phyloP scores from a whole-genome alignment of 345 rosid species.

The Bretschneidera sinensis region DNA sequence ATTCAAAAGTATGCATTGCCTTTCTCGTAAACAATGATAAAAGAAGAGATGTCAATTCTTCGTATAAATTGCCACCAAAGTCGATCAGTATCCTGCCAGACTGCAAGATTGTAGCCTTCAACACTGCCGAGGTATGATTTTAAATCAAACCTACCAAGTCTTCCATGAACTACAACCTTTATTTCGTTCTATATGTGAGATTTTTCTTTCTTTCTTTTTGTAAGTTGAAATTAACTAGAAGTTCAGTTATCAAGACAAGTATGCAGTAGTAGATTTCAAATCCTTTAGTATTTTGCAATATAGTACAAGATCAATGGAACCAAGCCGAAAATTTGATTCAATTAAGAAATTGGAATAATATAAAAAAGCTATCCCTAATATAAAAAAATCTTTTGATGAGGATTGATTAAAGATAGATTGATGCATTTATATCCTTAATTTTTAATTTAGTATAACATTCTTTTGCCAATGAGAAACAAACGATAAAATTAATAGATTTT shows the following conservation, averaged over 20 bases:
- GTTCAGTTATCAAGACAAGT: too few species aligned
- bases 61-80: conserved; percentile 49
- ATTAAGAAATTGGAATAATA: conserved; percentile 44
- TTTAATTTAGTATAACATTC: too few species aligned
- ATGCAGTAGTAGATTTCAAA: too few species aligned
- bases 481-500: too few species aligned
- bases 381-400: too few species aligned
- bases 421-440: too few species aligned
- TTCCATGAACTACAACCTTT: not conserved
- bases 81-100: conserved; percentile 73
- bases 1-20: conserved; percentile 49
- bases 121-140: conserved; percentile 73
- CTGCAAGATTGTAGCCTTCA: conserved; percentile 63
- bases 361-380: conserved; percentile 45
- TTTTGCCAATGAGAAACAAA: too few species aligned
- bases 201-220: not conserved
- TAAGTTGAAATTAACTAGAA: too few species aligned
- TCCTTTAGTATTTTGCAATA: conserved; percentile 11
- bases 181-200: too few species aligned
- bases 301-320: conserved; percentile 41
- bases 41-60: conserved; percentile 24
- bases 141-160: too few species aligned
- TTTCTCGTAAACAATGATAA: conserved; percentile 55
- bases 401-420: too few species aligned
- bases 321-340: conserved; percentile 34